Evolutionary conservation across 805 yeast species (phyloP).

Genomic region (Candida orba): DNA sequence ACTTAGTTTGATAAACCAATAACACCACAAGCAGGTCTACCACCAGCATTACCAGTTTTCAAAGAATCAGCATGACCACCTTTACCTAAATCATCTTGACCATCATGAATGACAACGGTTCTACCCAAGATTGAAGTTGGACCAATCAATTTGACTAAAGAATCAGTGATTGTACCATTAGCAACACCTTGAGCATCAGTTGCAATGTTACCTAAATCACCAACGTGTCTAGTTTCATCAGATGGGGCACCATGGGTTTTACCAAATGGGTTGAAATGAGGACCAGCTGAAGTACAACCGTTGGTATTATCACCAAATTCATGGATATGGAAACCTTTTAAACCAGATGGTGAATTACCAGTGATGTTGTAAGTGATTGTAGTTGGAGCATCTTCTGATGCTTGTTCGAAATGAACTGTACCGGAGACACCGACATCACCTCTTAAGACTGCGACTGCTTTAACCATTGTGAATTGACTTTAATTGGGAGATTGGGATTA

Average conservation of each 20-base stretch:
- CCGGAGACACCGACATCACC: slow-evolving; percentile 92
- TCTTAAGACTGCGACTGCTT: slow-evolving; percentile 84
- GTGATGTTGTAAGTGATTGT: slow-evolving; percentile 80
- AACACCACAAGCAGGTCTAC: slow-evolving; percentile 98
- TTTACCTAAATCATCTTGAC: slow-evolving; percentile 89
- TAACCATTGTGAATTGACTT: slow-evolving; percentile 3
- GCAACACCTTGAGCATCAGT: slow-evolving; percentile 88
- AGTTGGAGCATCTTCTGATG: slow-evolving; percentile 72
- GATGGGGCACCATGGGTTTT: slow-evolving; percentile 91
- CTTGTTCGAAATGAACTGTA: slow-evolving; percentile 80
- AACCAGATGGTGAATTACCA: slow-evolving; percentile 84
- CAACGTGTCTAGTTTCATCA: slow-evolving; percentile 78
- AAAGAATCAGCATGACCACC: slow-evolving; percentile 88
- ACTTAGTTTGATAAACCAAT: slow-evolving; percentile 45
- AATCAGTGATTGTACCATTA: slow-evolving; percentile 80
- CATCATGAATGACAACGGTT: slow-evolving; percentile 91
- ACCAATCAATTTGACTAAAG: slow-evolving; percentile 74
- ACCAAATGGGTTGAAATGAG: slow-evolving; percentile 89
- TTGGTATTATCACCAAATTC: slow-evolving; percentile 98
- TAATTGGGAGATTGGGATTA: no score
- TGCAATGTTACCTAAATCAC: slow-evolving; percentile 92
- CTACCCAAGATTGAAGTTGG: slow-evolving; percentile 87
- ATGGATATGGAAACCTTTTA: slow-evolving; percentile 97
- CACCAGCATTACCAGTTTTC: slow-evolving; percentile 97
- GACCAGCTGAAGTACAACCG: slow-evolving; percentile 98